Base-by-base conservation (phyloP, 2,329 filamentous ascomycete species). In the Botrytis sinoallii region DNA sequence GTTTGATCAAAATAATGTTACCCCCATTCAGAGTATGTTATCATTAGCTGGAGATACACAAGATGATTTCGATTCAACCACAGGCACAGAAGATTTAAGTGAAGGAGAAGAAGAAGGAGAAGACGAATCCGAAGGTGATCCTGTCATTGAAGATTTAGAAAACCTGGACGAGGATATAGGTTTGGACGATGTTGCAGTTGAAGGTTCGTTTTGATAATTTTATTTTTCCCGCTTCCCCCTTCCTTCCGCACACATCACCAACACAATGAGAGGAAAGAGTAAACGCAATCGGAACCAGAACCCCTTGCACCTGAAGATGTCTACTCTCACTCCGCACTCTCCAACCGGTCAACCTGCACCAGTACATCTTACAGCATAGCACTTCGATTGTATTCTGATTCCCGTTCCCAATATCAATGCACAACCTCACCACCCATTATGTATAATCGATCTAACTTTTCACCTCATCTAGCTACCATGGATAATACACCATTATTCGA, bases 401-500 rank as follows among this genome's bases (percentile, higher is more conserved):
- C 61, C 20, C 9, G 20, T 35, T 48, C 25, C 38, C 44, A 59
- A n/a, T 25, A 60, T 42, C 20, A 59, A 65, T 42, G 32, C n/a
- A 48, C 38, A 55, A 55, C 5, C n/a, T 42, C 55, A 35, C 38
- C 55, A 25, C 16, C 25, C 40, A 40, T 6, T 52, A 70, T 65
- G 61, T 74, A 35, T 77, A 71, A 77, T 61, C 38, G 22, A 14
- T 44, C 44, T 42, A 42, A 72, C 48, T 38, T 25, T 18, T 68
- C 32, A 29, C 40, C 25, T 25, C 38, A 25, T 73, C 42, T 73
- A 81, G 80, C 77, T 20, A 77, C 77, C n/a, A 81, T 81, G 78
- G 81, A 82, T 57, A 75, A 79, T 12, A 78, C 81, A 72, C 70
- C 80, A 7, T 79, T 81, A 0, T 88, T 90, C 70, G 85, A 90